phyloP scores from a whole-genome alignment of 495 filamentous ascomycete species.

The Penicillium taxi region DNA sequence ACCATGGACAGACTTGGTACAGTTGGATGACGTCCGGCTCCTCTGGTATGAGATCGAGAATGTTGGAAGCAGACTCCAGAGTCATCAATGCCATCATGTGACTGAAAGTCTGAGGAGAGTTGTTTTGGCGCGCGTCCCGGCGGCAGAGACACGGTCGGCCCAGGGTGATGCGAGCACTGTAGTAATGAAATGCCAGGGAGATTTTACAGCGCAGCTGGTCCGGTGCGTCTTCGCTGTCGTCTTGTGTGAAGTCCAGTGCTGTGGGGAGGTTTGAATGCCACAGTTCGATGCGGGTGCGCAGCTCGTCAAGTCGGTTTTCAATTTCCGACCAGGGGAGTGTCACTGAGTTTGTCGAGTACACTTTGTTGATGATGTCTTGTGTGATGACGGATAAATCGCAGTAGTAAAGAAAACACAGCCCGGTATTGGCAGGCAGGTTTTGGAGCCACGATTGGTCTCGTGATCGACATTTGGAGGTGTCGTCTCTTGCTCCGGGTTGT shows the following conservation, averaged over 20 bases:
- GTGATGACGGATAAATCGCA: slow-evolving; percentile 45
- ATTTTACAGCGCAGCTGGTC: slow-evolving; percentile 29
- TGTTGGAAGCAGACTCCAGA: slow-evolving; percentile 45
- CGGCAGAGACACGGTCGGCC: slow-evolving; percentile 56
- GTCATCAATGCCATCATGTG: slow-evolving; percentile 45
- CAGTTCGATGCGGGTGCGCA: slow-evolving; percentile 42
- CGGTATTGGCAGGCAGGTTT: slow-evolving; percentile 26
- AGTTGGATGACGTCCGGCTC: slow-evolving; percentile 36
- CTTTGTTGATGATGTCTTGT: slow-evolving; percentile 45
- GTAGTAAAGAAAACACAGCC: slow-evolving; percentile 42
- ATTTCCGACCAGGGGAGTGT: slow-evolving; percentile 50
- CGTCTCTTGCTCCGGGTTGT: slow-evolving; percentile 15
- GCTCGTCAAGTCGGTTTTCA: slow-evolving; percentile 46
- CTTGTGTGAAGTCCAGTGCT: slow-evolving; percentile 39
- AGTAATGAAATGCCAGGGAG: slow-evolving; percentile 49
- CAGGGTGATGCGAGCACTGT: slow-evolving; percentile 49
- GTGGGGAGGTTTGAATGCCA: slow-evolving; percentile 47
- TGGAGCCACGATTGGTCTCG: slow-evolving; percentile 22
- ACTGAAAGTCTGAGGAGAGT: slow-evolving; percentile 39
- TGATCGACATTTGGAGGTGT: slow-evolving; percentile 12
- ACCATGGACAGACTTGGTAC: slow-evolving; percentile 54
- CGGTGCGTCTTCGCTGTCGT: slow-evolving; percentile 19
- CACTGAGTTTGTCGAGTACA: slow-evolving; percentile 50
- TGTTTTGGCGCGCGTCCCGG: slow-evolving; percentile 37
- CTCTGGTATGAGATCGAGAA: slow-evolving; percentile 47